Base-by-base conservation (phyloP, 768 basidiomycete genomes). In the Galerina sulciceps region DNA sequence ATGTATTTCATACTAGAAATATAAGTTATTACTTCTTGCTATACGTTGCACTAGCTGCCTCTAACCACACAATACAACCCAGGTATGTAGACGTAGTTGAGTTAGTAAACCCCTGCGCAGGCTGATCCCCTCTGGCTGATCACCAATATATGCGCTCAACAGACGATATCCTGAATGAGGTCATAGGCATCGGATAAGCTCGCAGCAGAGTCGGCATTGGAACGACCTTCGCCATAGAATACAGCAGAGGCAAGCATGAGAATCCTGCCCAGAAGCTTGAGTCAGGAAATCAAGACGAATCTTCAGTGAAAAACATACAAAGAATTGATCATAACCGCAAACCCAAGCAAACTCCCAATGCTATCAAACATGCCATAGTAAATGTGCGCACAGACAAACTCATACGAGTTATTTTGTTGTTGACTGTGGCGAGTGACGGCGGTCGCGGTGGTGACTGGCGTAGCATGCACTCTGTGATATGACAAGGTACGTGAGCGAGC, bases 261-360 rank as follows among this genome's bases (percentile, higher is more conserved):
- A 60, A 96, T 94, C 59, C 90, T 92, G 55, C 10, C 8, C 58
- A 61, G 53, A 52, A 50, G 23, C 47, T 38, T 9, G 26, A 50
- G 53, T 59, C 17, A 55, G 34, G 35, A n/a, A 35, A 5, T 36
- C 42, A 42, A 15, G 50, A 37, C 60, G 59, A 52, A 59, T 34
- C 40, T 37, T 43, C 20, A n/a, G 65, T 2, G 59, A 3, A 11
- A 23, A 31, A 74, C 85, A 55, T 63, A 90, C 91, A 91, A 69
- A 6, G 93, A 85, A 71, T 98, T 98, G 71, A 96, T 94, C 23
- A 93, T 75, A 15, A 96, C 85, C 0, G 96, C 95, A 67, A 96
- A 87, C 0, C 91, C 90, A 31, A 96, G 78, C 40, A 98, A 74
- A 65, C 85, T 87, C 31, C 78, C 68, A 20, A 86, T 81, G 13